phyloP scores from a whole-genome alignment of 257 asterid genomes.

The Solanum chiquidenum region DNA sequence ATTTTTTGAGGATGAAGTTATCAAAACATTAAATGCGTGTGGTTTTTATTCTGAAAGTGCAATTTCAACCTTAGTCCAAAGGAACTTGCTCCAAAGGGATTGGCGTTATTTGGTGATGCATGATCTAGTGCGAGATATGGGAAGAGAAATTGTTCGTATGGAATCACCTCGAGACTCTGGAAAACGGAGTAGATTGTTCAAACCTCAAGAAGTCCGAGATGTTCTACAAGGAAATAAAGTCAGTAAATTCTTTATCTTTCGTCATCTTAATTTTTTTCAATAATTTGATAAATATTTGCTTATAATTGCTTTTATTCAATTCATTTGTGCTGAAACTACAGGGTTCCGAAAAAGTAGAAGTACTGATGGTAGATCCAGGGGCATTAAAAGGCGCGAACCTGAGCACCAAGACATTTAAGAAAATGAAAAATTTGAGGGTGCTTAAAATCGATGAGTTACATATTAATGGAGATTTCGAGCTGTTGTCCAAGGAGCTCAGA shows the following conservation, averaged over 20 bases:
- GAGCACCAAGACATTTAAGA: too few species aligned
- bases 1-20: background rate
- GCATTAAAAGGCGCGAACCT: too few species aligned
- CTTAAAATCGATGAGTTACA: too few species aligned
- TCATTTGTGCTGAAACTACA: too few species aligned
- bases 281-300: too few species aligned
- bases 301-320: too few species aligned
- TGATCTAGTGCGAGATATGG: background rate
- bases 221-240: background rate
- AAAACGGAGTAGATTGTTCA: background rate
- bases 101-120: background rate
- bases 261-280: too few species aligned
- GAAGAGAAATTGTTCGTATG: background rate
- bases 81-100: background rate
- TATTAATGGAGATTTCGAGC: too few species aligned
- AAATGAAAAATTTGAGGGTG: too few species aligned
- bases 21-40: background rate
- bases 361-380: too few species aligned
- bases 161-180: background rate
- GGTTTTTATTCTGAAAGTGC: background rate
- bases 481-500: too few species aligned
- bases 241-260: background rate
- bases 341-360: too few species aligned
- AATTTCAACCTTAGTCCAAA: background rate
- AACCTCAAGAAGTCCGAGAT: background rate